Conservation (phyloP, 805 yeast species). For the Zygoascus tannicola region DNA sequence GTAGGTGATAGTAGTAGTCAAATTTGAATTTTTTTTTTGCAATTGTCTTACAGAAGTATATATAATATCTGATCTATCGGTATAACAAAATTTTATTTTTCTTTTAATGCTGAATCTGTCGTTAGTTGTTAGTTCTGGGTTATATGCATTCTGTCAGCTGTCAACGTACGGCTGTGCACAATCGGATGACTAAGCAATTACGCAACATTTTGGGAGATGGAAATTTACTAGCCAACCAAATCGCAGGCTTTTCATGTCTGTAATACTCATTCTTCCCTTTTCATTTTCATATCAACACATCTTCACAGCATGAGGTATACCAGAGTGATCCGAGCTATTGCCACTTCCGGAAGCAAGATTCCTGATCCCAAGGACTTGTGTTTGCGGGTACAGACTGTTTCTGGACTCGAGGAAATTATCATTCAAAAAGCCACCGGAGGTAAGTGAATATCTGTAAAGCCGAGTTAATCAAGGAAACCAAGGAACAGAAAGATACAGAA, state of each 20-base stretch:
- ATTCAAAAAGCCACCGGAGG: constrained; percentile 11
- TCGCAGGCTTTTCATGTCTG: background rate
- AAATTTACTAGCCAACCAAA: background rate
- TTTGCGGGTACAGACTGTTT: constrained; percentile 1
- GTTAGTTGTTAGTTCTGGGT: no score
- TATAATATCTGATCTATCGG: no score
- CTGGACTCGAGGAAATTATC: constrained; percentile 5
- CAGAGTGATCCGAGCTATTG: constrained; percentile 7
- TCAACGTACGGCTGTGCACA: no score
- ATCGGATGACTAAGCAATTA: background rate
- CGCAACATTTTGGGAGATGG: background rate
- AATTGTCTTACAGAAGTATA: no score
- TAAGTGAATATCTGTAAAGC: constrained; percentile 7
- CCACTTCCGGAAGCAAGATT: constrained; percentile 1
- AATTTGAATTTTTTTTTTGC: no score
- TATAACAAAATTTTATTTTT: no score
- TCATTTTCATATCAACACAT: background rate
- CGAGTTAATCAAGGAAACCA: no score
- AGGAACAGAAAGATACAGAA: no score
- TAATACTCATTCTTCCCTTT: background rate
- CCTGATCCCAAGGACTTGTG: constrained; percentile 4
- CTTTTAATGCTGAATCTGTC: no score
- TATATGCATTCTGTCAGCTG: no score
- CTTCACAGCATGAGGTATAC: constrained; percentile 12
- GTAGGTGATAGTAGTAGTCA: no score